Base-by-base conservation (phyloP, 2,329 filamentous ascomycete species). In the Dactylellina cionopaga region DNA sequence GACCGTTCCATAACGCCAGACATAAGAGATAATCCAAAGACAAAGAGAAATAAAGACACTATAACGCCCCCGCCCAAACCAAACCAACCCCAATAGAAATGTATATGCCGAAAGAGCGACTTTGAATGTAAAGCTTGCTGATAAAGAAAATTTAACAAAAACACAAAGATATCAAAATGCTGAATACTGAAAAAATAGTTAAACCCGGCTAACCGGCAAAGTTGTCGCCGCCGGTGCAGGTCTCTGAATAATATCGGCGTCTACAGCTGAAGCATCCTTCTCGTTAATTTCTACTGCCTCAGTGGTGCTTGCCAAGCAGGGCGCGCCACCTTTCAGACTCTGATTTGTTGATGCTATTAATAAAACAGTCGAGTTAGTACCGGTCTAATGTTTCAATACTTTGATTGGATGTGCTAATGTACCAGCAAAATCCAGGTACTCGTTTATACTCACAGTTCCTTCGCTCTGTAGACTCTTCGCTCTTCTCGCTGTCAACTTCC, bases 231-330 rank as follows among this genome's bases (percentile, higher is more conserved):
- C 35, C 11, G 66, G 66, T 7, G 54, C 52, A 24, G 66, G 66
- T 29, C 39, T 71, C 44, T 64, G 58, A 37, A 64, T 47, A n/a
- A n/a, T n/a, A n/a, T n/a, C n/a, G n/a, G 56, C 58, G 33, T 58
- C 58, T 24, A 46, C 66, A 15, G 64, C 59, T 19, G 66, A 49
- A 17, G 64, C 29, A 27, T 64, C 59, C 31, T 62, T 70, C 39
- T 70, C 65, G 27, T 70, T 47, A 7, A 52, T 43, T 2, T 69
- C 64, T 13, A 39, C 63, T 15, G 44, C 54, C 58, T 64, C 66
- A 43, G 25, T 52, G 35, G 59, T 35, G 52, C 52, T 71, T 52
- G 33, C 31, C 39, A 52, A 27, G 43, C 51, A 59, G 27, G 58
- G 35, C 31, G 43, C 13, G 31, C 31, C 58, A 71, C 66, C 35